Conservation (phyloP, 208 protist species). For the Herpetomonas samuelpessoai region DNA sequence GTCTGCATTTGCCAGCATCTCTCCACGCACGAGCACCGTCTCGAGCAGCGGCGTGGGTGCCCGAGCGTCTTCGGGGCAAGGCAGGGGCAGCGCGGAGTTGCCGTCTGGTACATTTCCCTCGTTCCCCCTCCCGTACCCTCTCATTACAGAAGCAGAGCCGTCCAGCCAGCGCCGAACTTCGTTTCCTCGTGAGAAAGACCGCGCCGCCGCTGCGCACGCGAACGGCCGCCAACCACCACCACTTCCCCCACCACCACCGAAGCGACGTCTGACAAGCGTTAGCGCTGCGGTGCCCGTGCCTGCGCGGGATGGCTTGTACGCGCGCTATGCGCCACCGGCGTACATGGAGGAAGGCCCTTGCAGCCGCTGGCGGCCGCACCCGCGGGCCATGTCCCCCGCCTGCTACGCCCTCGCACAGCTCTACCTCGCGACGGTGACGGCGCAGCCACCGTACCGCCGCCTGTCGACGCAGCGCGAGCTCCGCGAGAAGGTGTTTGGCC, state of each 20-base stretch:
- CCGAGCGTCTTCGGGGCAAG: neutral
- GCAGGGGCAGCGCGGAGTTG: neutral
- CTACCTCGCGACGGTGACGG: conserved; percentile 45
- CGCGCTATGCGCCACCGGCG: conserved; percentile 34
- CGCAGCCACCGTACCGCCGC: conserved; percentile 40
- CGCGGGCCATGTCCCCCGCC: conserved; percentile 35
- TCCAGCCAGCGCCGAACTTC: no score
- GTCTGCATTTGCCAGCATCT: no score
- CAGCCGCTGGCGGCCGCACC: conserved; percentile 67
- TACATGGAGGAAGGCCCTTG: conserved; percentile 25
- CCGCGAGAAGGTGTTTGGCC: conserved; percentile 24
- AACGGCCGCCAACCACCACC: no score
- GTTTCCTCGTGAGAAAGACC: no score
- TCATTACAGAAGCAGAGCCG: neutral
- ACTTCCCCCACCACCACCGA: neutral
- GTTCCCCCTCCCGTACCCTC: neutral
- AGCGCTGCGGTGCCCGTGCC: neutral
- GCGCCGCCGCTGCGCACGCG: no score
- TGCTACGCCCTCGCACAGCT: conserved; percentile 65
- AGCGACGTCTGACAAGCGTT: neutral
- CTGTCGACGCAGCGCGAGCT: conserved; percentile 28
- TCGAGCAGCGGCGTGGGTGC: neutral
- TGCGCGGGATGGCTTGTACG: neutral
- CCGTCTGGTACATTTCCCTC: neutral
- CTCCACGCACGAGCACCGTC: neutral